Conservation (phyloP, 805 yeast genomes). For the Candida adriatica region DNA sequence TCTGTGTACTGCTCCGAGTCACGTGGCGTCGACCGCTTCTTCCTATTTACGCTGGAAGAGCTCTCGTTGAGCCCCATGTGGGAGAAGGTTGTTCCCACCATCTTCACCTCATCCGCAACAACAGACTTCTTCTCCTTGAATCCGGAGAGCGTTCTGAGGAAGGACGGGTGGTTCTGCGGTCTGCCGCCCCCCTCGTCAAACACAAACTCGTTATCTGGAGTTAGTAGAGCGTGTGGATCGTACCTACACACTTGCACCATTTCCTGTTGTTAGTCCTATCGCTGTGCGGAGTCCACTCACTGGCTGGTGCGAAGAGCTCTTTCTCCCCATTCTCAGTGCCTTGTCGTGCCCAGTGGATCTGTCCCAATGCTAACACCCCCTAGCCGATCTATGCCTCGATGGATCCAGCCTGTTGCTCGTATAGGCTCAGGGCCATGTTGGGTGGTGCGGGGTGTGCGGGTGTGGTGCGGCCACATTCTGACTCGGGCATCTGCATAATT, state of each 20-base stretch:
- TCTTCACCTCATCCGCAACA: conserved; percentile 29
- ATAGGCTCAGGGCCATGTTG: too few species aligned
- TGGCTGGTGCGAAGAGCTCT: conserved; percentile 14
- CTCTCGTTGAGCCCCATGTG: conserved; percentile 37
- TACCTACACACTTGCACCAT: conserved; percentile 31
- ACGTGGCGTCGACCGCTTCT: conserved; percentile 22
- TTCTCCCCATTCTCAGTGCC: conserved; percentile 14
- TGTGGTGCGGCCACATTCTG: conserved; percentile 1
- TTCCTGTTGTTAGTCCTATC: conserved; percentile 23
- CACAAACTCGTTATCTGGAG: conserved; percentile 46
- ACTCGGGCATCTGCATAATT: conserved; percentile 1
- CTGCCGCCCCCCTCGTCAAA: conserved; percentile 66
- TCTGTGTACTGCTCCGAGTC: conserved; percentile 47
- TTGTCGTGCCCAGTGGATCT: neutral
- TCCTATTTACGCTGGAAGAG: conserved; percentile 6
- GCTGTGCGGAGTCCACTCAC: neutral
- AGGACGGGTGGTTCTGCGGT: conserved; percentile 40
- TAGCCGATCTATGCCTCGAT: too few species aligned
- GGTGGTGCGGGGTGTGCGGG: too few species aligned
- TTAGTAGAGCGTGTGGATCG: conserved; percentile 1
- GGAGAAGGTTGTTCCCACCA: conserved; percentile 51
- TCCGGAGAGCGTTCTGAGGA: conserved; percentile 20
- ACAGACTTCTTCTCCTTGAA: conserved; percentile 25
- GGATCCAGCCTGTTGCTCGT: too few species aligned
- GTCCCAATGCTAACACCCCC: too few species aligned